Evolutionary conservation across 1,284 basidiomycete species (phyloP).

Genomic region (Peniophora sp.): DNA sequence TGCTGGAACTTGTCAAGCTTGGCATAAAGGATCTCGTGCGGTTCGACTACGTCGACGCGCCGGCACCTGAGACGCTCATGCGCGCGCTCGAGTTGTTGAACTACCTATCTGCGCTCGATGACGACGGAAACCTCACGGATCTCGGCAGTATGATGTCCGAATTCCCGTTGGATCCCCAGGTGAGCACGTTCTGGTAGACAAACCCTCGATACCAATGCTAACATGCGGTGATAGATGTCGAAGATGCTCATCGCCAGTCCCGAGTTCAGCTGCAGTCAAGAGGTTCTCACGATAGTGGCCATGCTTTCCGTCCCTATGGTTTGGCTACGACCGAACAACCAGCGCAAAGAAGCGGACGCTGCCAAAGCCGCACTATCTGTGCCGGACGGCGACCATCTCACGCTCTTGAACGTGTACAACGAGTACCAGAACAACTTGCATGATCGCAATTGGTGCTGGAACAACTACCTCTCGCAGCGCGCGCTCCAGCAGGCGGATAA

Average conservation of each 20-base stretch:
- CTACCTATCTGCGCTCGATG: slow-evolving; percentile 88
- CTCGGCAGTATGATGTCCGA: slow-evolving; percentile 94
- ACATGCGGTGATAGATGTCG: slow-evolving; percentile 48
- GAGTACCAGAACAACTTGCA: slow-evolving; percentile 79
- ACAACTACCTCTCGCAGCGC: slow-evolving; percentile 82
- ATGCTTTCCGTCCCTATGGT: slow-evolving; percentile 97
- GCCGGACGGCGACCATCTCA: slow-evolving; percentile 94
- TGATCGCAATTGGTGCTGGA: slow-evolving; percentile 90
- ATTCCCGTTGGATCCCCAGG: slow-evolving; percentile 96
- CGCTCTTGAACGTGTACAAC: slow-evolving; percentile 94
- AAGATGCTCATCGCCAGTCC: slow-evolving; percentile 94
- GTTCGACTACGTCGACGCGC: slow-evolving; percentile 95
- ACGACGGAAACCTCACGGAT: slow-evolving; percentile 87
- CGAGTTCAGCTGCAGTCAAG: slow-evolving; percentile 94
- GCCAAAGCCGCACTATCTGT: slow-evolving; percentile 87
- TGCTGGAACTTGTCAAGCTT: slow-evolving; percentile 90
- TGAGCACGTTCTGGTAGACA: not conserved
- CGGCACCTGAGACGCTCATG: slow-evolving; percentile 97
- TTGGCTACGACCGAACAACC: slow-evolving; percentile 86
- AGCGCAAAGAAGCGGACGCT: slow-evolving; percentile 84
- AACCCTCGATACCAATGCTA: no score
- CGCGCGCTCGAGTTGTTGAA: slow-evolving; percentile 93
- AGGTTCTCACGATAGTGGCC: slow-evolving; percentile 90
- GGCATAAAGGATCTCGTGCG: slow-evolving; percentile 89
- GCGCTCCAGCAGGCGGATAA: slow-evolving; percentile 92